Conservation (phyloP, 106 monocot species). For the Alisma plantagoaquatica region DNA sequence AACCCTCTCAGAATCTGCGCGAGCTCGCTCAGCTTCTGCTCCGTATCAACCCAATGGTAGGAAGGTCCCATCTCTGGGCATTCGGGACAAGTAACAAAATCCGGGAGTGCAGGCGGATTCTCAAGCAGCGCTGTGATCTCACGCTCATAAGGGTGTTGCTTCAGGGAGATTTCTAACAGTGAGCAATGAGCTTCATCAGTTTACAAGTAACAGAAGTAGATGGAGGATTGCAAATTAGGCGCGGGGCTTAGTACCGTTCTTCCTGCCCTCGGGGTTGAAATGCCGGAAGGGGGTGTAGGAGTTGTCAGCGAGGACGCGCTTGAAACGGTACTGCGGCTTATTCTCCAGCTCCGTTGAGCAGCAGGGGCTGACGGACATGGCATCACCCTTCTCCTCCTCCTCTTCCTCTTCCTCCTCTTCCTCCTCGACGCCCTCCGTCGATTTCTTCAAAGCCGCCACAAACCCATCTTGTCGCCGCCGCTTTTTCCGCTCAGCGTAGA, state of each 20-base stretch:
- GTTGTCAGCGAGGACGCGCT: conserved; percentile 23
- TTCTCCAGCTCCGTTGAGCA: conserved; percentile 13
- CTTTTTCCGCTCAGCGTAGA: neutral
- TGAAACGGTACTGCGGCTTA: conserved; percentile 27
- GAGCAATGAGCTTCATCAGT: too few relatives aligned
- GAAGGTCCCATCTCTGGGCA: conserved; percentile 5
- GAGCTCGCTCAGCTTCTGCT: conserved; percentile 40
- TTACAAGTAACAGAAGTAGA: neutral
- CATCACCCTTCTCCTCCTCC: conserved; percentile 1
- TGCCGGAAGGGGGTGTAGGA: conserved; percentile 25
- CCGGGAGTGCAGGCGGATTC: conserved; percentile 8
- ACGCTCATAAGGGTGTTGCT: conserved; percentile 54
- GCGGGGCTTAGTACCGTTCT: neutral
- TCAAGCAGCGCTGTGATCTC: conserved; percentile 22
- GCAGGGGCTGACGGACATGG: neutral
- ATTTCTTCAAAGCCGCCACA: neutral
- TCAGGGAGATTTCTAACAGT: conserved; percentile 34
- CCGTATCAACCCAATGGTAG: conserved; percentile 53
- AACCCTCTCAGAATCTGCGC: conserved; percentile 37
- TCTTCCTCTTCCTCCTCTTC: neutral
- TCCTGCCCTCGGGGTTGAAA: conserved; percentile 11
- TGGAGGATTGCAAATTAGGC: neutral
- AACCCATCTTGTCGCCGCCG: neutral
- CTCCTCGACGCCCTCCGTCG: neutral
- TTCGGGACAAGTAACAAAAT: conserved; percentile 1